Percentiles rank a stretch among this genome's conserved stretches.
Conservation (phyloP, 805 yeast species). For the Debaryomyces prosopidis region DNA sequence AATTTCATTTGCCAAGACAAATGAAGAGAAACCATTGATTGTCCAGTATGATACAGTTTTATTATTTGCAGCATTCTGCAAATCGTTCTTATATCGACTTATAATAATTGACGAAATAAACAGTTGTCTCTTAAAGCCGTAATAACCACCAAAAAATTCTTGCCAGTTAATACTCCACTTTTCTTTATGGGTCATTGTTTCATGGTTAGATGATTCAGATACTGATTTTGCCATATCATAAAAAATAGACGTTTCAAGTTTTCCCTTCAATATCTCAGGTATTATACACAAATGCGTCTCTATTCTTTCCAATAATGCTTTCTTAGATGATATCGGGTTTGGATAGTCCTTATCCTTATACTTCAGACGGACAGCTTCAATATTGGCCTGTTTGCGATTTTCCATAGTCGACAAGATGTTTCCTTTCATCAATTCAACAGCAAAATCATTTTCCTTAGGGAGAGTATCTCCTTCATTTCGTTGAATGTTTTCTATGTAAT, state of each 20-base stretch:
- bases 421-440: neutral
- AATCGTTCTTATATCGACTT: conserved; percentile 24
- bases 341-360: conserved; percentile 20
- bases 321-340: conserved; percentile 25
- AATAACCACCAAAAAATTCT: conserved; percentile 56
- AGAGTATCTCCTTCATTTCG: neutral
- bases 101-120: conserved; percentile 46
- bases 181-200: conserved; percentile 48
- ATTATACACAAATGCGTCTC: conserved; percentile 31
- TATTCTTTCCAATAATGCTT: conserved; percentile 26
- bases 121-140: conserved; percentile 59
- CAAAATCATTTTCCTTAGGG: neutral
- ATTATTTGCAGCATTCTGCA: conserved; percentile 29
- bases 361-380: conserved; percentile 12
- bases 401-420: conserved; percentile 13
- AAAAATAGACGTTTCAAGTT: conserved; percentile 43
- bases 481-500: neutral
- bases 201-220: conserved; percentile 36
- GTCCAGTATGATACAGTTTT: conserved; percentile 64
- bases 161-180: conserved; percentile 47
- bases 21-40: conserved; percentile 50
- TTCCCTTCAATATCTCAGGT: conserved; percentile 45
- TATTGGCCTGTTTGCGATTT: conserved; percentile 11
- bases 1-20: conserved; percentile 65
- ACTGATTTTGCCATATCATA: conserved; percentile 51